phyloP scores from a whole-genome alignment of 495 filamentous ascomycete genomes.

The Neurospora sp. region DNA sequence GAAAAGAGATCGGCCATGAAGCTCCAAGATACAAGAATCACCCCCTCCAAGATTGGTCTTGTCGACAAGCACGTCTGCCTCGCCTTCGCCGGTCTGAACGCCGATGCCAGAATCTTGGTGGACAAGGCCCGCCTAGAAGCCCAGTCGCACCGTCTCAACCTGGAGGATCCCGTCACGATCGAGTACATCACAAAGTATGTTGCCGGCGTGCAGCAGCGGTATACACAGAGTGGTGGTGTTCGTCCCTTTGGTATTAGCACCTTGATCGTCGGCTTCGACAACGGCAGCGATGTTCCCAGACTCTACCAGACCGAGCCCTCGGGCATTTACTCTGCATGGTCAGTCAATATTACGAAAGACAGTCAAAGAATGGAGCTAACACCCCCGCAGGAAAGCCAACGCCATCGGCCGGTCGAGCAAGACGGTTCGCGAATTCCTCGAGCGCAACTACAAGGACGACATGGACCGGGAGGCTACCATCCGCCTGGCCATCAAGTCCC shows the following conservation, averaged over 20 bases:
- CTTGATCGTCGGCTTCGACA: constrained; percentile 93
- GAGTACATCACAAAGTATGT: constrained; percentile 99
- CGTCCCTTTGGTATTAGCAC: constrained; percentile 97
- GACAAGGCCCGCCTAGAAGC: constrained; percentile 96
- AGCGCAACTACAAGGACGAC: constrained; percentile 93
- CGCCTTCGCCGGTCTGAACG: constrained; percentile 93
- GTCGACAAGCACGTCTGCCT: constrained; percentile 93
- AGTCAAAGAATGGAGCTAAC: neutral
- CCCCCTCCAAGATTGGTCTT: constrained; percentile 91
- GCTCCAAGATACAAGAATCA: constrained; percentile 97
- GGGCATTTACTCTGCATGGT: constrained; percentile 98
- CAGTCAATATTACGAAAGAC: constrained; percentile 19
- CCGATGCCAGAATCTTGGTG: constrained; percentile 92
- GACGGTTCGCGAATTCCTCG: constrained; percentile 95
- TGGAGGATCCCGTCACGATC: constrained; percentile 93
- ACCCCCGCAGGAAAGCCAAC: constrained; percentile 79
- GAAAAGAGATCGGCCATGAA: constrained; percentile 99
- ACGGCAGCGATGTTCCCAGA: constrained; percentile 71
- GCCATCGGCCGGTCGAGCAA: constrained; percentile 97
- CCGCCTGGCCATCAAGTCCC: constrained; percentile 91
- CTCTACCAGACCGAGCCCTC: constrained; percentile 97
- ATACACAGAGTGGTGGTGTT: constrained; percentile 96
- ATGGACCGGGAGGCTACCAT: constrained; percentile 97
- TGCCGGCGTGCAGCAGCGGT: constrained; percentile 92
- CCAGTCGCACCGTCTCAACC: constrained; percentile 94